phyloP scores from a whole-genome alignment of 2,329 filamentous ascomycete genomes.

The Alternaria triticimaculans region DNA sequence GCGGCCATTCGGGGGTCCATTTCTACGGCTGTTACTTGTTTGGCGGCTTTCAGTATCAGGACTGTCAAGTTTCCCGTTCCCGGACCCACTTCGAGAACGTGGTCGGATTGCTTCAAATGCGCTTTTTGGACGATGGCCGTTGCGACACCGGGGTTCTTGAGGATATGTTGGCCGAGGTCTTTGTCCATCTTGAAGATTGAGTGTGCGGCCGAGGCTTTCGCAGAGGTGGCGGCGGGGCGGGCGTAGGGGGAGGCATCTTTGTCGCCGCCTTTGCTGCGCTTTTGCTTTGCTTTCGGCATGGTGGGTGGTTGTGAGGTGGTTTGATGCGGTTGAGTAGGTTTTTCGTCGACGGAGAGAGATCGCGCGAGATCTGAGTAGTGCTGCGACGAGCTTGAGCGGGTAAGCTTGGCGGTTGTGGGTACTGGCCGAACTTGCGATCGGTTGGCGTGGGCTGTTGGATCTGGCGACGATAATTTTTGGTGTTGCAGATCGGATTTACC shows the following conservation, averaged over 20 bases:
- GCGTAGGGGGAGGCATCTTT: conserved; percentile 53
- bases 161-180: conserved; percentile 85
- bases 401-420: not conserved
- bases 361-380: not conserved
- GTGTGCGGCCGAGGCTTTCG: conserved; percentile 65
- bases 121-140: conserved; percentile 86
- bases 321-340: not conserved
- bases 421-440: not conserved
- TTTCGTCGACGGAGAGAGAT: not conserved
- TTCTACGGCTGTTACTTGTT: conserved; percentile 85
- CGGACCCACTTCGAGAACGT: conserved; percentile 89
- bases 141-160: conserved; percentile 89
- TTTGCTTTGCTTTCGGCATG: conserved; percentile 57
- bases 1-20: conserved; percentile 96
- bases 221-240: conserved; percentile 45
- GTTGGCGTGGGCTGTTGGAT: conserved; percentile 16
- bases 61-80: conserved; percentile 90
- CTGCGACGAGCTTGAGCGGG: not conserved
- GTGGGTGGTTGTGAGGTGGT: conserved; percentile 15
- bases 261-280: conserved; percentile 38
- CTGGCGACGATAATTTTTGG: conserved; percentile 30
- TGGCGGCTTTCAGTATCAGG: conserved; percentile 85
- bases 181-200: conserved; percentile 98
- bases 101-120: conserved; percentile 84
- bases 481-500: conserved; percentile 22